Conservation (phyloP, 805 yeast species). For the Myxozyma kluyveri region DNA sequence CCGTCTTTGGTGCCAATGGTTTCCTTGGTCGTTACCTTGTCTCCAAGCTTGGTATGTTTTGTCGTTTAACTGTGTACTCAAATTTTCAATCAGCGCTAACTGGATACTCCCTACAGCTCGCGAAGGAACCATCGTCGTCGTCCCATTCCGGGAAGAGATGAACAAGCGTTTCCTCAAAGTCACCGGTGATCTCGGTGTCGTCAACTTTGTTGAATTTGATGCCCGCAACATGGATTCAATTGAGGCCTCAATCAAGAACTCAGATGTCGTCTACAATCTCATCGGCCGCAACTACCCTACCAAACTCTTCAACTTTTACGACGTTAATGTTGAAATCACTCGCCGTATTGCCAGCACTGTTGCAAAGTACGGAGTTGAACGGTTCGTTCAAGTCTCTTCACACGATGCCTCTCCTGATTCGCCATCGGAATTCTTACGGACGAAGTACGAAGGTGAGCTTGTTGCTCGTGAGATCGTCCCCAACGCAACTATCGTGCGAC, state of each 20-base stretch:
- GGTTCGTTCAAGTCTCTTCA: constrained; percentile 75
- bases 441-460: constrained; percentile 68
- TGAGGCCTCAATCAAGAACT: constrained; percentile 71
- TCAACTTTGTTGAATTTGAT: constrained; percentile 78
- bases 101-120: constrained; percentile 47
- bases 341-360: constrained; percentile 73
- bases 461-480: constrained; percentile 66
- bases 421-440: constrained; percentile 66
- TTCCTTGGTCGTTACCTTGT: constrained; percentile 71
- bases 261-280: constrained; percentile 79
- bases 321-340: constrained; percentile 75
- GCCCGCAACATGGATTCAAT: constrained; percentile 72
- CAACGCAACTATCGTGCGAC: constrained; percentile 79
- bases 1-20: constrained; percentile 82
- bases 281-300: constrained; percentile 74
- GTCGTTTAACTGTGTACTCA: not conserved
- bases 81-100: not conserved
- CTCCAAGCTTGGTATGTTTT: constrained; percentile 48
- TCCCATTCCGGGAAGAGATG: constrained; percentile 79
- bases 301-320: constrained; percentile 70
- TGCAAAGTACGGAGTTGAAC: constrained; percentile 65
- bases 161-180: constrained; percentile 75
- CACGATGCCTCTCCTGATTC: constrained; percentile 71
- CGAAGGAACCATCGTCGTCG: constrained; percentile 74
- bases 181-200: constrained; percentile 84